phyloP scores from a whole-genome alignment of 495 filamentous ascomycete genomes.

The Trichocladium uniseriatum region DNA sequence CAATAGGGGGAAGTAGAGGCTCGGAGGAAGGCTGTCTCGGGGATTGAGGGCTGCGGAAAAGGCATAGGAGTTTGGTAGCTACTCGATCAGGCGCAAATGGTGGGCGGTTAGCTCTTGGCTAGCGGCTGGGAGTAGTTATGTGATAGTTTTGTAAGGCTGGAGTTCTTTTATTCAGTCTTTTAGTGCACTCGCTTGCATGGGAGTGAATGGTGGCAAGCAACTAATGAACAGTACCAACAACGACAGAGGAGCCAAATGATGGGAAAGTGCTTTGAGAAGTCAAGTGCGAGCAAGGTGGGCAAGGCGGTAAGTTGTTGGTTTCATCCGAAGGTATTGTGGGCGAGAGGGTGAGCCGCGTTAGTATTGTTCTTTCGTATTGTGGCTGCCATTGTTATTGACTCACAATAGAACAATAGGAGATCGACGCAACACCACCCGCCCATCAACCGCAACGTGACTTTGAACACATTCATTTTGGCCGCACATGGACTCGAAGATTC shows the following conservation, averaged over 20 bases:
- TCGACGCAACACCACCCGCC: neutral
- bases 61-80: too few species aligned
- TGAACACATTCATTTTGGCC: neutral
- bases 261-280: too few species aligned
- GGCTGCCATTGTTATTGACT: conserved; percentile 7
- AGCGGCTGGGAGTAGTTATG: too few species aligned
- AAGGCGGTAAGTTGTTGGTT: too few species aligned
- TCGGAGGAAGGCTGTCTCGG: neutral
- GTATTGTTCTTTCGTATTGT: conserved; percentile 1
- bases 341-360: neutral
- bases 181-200: neutral
- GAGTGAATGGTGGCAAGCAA: neutral
- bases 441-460: neutral
- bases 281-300: too few species aligned
- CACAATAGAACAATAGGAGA: conserved; percentile 1
- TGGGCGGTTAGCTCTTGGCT: too few species aligned
- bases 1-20: neutral
- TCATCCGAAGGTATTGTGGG: neutral
- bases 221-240: too few species aligned
- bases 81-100: too few species aligned
- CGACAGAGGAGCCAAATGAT: too few species aligned
- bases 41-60: too few species aligned
- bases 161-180: neutral
- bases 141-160: neutral
- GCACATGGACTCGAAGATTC: neutral